These are phyloP conservation scores for Scalesia atractyloides DNA, from an alignment of 129 eudicot species.

Conservation along the genomic window DNA sequence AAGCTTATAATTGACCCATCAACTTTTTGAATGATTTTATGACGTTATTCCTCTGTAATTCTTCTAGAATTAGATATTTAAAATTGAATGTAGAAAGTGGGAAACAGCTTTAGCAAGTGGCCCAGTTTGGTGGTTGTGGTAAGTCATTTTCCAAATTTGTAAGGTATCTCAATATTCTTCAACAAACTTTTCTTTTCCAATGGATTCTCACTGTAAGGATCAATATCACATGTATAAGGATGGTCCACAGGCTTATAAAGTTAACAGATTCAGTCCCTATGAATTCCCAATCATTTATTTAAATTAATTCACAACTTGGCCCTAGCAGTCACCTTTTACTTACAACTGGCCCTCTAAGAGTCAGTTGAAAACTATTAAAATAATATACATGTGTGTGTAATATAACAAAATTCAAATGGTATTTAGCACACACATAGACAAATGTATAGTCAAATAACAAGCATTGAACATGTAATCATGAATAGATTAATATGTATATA, in stretches of 20 bases:
- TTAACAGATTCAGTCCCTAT: constrained; percentile 32
- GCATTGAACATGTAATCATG: background rate
- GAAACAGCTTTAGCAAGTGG: constrained; percentile 44
- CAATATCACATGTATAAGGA: constrained; percentile 31
- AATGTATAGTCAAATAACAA: background rate
- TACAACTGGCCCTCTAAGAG: constrained; percentile 18
- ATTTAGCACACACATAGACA: background rate
- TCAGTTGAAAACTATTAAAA: no score
- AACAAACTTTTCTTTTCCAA: constrained; percentile 38
- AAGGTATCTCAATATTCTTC: constrained; percentile 44
- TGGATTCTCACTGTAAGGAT: constrained; percentile 30
- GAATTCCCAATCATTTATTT: background rate
- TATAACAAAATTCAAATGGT: background rate
- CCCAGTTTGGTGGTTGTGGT: constrained; percentile 46
- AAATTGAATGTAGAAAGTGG: constrained; percentile 32
- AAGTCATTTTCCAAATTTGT: constrained; percentile 41
- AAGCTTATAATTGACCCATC: constrained; percentile 20
- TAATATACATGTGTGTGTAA: no score
- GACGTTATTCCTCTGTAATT: constrained; percentile 6
- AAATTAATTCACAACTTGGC: constrained; percentile 22
- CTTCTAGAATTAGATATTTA: constrained; percentile 28
- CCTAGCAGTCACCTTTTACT: constrained; percentile 15
- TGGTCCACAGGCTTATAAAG: constrained; percentile 36
- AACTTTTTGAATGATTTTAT: constrained; percentile 9
- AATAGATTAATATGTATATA: background rate